Conservation (phyloP, 495 filamentous ascomycete genomes). For the Echria macrotheca region DNA sequence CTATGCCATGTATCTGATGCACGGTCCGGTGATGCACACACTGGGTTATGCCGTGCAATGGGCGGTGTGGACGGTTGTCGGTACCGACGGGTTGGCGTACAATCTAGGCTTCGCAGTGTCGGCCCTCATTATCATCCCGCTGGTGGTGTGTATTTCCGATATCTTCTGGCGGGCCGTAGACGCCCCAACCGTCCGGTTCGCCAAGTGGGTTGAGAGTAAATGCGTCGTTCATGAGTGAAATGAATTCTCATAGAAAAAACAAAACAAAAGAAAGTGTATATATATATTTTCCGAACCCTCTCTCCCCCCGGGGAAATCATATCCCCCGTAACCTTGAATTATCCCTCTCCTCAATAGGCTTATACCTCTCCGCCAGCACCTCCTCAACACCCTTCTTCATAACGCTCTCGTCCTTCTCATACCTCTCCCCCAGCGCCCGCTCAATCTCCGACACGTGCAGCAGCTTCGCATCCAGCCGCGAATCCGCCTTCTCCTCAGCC, state of each 20-base stretch:
- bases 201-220: conserved; percentile 36
- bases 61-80: conserved; percentile 29
- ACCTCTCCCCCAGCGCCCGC: conserved; percentile 43
- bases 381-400: conserved; percentile 39
- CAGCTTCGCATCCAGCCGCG: conserved; percentile 23
- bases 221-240: conserved; percentile 12
- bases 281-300: neutral
- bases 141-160: conserved; percentile 41
- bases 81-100: conserved; percentile 29
- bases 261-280: neutral
- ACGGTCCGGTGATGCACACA: conserved; percentile 46
- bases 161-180: conserved; percentile 43
- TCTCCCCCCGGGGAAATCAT: too few relatives aligned
- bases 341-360: conserved; percentile 37
- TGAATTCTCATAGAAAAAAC: neutral
- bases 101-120: conserved; percentile 32
- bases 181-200: conserved; percentile 39
- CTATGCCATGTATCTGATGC: conserved; percentile 49
- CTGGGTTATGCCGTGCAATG: conserved; percentile 36
- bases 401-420: conserved; percentile 28
- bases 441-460: conserved; percentile 36
- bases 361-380: conserved; percentile 43
- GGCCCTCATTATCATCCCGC: conserved; percentile 29
- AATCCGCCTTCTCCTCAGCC: conserved; percentile 22
- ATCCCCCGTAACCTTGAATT: conserved; percentile 24